phyloP scores from a whole-genome alignment of 345 rosid species.

The Alliaria petiolata region DNA sequence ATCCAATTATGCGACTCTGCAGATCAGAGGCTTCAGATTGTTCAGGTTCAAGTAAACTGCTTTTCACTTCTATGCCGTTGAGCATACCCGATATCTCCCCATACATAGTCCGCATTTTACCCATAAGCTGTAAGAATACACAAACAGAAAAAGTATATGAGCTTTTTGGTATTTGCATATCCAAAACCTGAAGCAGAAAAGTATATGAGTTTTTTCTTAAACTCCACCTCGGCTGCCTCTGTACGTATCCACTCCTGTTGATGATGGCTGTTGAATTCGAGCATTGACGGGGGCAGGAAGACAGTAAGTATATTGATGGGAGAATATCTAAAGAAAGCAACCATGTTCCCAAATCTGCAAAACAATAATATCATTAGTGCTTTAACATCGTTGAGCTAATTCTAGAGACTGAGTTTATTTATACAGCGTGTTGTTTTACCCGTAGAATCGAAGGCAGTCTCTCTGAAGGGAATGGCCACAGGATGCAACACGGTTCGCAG shows the following conservation, averaged over 20 bases:
- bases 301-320: constrained; percentile 87
- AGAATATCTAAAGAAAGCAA: constrained; percentile 94
- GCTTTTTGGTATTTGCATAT: background rate
- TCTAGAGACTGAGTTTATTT: background rate
- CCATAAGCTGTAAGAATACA: constrained; percentile 52
- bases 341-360: constrained; percentile 90
- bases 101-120: constrained; percentile 58
- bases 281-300: constrained; percentile 66
- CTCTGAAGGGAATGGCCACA: constrained; percentile 99
- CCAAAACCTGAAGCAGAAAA: background rate
- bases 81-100: constrained; percentile 59
- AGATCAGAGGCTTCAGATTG: constrained; percentile 42
- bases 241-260: constrained; percentile 76
- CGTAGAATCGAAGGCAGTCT: constrained; percentile 96
- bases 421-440: constrained; percentile 42
- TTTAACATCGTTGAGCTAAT: background rate
- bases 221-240: constrained; percentile 74
- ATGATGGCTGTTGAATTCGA: constrained; percentile 55
- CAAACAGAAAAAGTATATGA: constrained; percentile 1
- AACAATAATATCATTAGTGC: background rate
- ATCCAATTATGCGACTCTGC: constrained; percentile 44
- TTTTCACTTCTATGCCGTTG: constrained; percentile 53
- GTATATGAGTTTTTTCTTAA: background rate
- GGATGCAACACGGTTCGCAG: constrained; percentile 95
- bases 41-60: constrained; percentile 45